Evolutionary conservation across 139 green algal genomes (phyloP).

Genomic region (Micractinium sp.): DNA sequence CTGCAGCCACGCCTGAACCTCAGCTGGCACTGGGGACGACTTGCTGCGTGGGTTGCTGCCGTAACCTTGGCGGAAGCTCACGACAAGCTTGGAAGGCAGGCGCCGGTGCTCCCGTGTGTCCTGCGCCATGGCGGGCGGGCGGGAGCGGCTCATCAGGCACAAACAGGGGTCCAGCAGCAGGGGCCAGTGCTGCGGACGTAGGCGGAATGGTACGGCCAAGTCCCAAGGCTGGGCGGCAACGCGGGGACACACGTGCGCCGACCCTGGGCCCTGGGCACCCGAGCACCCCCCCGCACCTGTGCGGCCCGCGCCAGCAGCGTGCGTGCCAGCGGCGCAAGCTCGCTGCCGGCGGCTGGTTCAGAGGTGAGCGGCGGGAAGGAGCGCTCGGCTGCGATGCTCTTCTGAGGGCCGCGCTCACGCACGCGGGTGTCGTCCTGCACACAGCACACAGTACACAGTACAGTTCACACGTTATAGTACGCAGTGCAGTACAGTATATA

Average conservation of each 20-base stretch:
- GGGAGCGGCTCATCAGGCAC: too few species aligned
- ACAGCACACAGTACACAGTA: background rate
- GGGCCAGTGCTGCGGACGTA: background rate
- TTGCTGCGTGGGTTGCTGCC: conserved; percentile 16
- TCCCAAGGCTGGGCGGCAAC: background rate
- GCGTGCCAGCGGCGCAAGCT: conserved; percentile 43
- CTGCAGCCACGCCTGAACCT: conserved; percentile 18
- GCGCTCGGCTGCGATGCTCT: conserved; percentile 52
- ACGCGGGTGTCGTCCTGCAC: conserved; percentile 34
- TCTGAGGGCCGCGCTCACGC: conserved; percentile 43
- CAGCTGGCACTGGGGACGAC: conserved; percentile 20
- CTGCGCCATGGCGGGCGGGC: conserved; percentile 1
- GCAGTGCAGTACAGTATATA: too few species aligned
- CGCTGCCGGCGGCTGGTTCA: conserved; percentile 2
- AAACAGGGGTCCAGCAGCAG: too few species aligned
- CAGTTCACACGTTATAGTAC: too few species aligned
- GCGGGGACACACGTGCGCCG: background rate
- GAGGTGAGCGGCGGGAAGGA: conserved; percentile 50
- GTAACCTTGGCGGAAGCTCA: conserved; percentile 59
- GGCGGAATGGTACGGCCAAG: background rate
- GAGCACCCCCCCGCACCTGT: background rate
- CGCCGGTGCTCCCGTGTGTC: conserved; percentile 44
- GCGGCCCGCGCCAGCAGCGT: conserved; percentile 40
- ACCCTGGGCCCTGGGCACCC: too few species aligned
- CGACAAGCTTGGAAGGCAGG: conserved; percentile 49